Evolutionary conservation across 768 basidiomycete species (phyloP), one percentile per base, ranked within the genome.

Genomic region (Serendipita sp.): DNA sequence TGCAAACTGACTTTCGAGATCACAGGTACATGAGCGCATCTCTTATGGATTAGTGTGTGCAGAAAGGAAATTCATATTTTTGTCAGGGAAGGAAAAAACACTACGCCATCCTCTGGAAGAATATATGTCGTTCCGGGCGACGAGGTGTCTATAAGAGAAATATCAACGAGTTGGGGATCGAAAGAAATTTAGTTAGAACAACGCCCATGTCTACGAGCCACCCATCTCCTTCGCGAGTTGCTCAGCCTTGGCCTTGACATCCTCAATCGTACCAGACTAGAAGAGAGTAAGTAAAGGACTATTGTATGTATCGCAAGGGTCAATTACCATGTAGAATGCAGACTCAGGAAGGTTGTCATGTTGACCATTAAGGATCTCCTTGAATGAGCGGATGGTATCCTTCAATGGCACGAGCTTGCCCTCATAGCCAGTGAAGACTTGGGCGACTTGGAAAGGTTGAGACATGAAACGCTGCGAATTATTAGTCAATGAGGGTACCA

Each of bases 391-490:
- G 71, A 94, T 74, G 65, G 91, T 94, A 73, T 98, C 94, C 81
- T 97, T 97, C 67, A 99, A 79, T 14, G 94, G 80, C 38, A 99
- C 95, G 65, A 98, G 90, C 74, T 88, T 90, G 72, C 95, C 96
- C 80, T 96, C 94, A 71, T 90, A 94, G 80, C 95, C 95, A 72
- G 95, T 98, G 84, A 98, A 97, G 76, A 96, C 93, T 79, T 97
- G 92, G 63, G 94, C 96, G 74, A 97, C 95, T 74, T 90, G 89
- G 92, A 99, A 99, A 66, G 96, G 96, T 78, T 99, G 94, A 68
- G 93, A 97, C 96, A 99, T 98, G 90, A 98, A 97, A 80, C 92
- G 88, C 74, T 91, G 92, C 71, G 97, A 93, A 81, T 96, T 96
- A 75, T 93, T 90, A 66, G 92, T 94, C 65, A 45, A 24, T 17